A percentile compares a stretch with the other conserved stretches of the same genome.
Conservation (phyloP, 1,284 basidiomycete species). For the Trichosporon faecale region DNA sequence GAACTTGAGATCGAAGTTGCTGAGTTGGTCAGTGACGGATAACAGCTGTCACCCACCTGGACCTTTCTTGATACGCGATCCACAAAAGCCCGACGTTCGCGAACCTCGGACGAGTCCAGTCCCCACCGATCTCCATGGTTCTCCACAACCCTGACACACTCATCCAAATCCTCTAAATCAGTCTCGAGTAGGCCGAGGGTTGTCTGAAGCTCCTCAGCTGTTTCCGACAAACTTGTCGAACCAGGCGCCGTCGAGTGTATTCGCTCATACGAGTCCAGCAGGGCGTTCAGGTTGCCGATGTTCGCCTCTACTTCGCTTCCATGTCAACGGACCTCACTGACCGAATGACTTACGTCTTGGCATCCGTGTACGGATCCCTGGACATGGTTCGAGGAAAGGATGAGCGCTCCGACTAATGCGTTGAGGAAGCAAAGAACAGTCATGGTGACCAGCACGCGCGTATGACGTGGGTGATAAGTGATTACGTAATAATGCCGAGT, state of each 20-base stretch:
- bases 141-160: slow-evolving; percentile 80
- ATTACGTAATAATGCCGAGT: too few species aligned
- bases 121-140: slow-evolving; percentile 79
- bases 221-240: slow-evolving; percentile 22
- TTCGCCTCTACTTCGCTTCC: slow-evolving; percentile 43
- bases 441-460: too few species aligned
- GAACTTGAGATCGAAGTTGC: slow-evolving; percentile 6
- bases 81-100: slow-evolving; percentile 69
- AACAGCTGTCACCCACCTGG: slow-evolving; percentile 59
- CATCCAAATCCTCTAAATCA: slow-evolving; percentile 81
- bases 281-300: slow-evolving; percentile 31
- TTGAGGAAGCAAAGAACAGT: neutral
- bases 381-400: slow-evolving; percentile 32
- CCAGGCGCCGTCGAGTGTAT: slow-evolving; percentile 18
- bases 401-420: neutral
- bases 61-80: slow-evolving; percentile 67
- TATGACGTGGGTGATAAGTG: neutral
- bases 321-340: neutral
- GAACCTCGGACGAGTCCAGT: slow-evolving; percentile 69
- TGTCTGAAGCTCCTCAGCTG: slow-evolving; percentile 62
- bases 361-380: slow-evolving; percentile 46
- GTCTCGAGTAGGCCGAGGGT: slow-evolving; percentile 72
- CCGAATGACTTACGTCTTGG: slow-evolving; percentile 35
- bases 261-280: slow-evolving; percentile 33
- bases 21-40: neutral